Percentiles rank a stretch among this genome's conserved stretches.
phyloP scores from a whole-genome alignment of 1,284 basidiomycete genomes.

The Ustilago nuda region DNA sequence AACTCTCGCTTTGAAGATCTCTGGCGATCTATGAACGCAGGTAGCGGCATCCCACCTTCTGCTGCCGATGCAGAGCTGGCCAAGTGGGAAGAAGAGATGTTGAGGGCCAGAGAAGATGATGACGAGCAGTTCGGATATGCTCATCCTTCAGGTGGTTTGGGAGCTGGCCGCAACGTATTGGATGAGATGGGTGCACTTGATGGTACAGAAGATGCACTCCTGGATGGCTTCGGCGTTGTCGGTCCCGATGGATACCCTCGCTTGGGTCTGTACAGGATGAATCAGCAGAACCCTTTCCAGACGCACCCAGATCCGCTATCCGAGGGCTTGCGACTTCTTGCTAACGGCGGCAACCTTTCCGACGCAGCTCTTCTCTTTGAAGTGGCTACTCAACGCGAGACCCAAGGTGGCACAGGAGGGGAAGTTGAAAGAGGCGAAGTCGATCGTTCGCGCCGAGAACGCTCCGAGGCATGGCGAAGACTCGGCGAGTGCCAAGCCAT shows the following conservation, averaged over 20 bases:
- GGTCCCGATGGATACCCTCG: slow-evolving; percentile 63
- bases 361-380: slow-evolving; percentile 87
- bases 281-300: slow-evolving; percentile 76
- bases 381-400: slow-evolving; percentile 75
- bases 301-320: slow-evolving; percentile 72
- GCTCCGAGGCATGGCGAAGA: slow-evolving; percentile 90
- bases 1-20: slow-evolving; percentile 66
- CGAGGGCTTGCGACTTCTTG: slow-evolving; percentile 76
- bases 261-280: slow-evolving; percentile 60
- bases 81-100: slow-evolving; percentile 77
- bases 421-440: slow-evolving; percentile 78
- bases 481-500: slow-evolving; percentile 94
- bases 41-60: slow-evolving; percentile 44
- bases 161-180: slow-evolving; percentile 52
- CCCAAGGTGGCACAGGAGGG: slow-evolving; percentile 68
- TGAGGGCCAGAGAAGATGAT: slow-evolving; percentile 75
- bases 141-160: slow-evolving; percentile 66
- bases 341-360: slow-evolving; percentile 81
- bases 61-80: slow-evolving; percentile 71
- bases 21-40: slow-evolving; percentile 65
- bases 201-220: slow-evolving; percentile 60
- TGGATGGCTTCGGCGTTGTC: slow-evolving; percentile 59
- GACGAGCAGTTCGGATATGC: slow-evolving; percentile 70
- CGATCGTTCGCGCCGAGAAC: slow-evolving; percentile 57
- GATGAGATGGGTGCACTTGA: slow-evolving; percentile 62